These are phyloP conservation scores for Phytophthora colocasiae DNA, from an alignment of 352 stramenopile species.

Conservation along the genomic window DNA sequence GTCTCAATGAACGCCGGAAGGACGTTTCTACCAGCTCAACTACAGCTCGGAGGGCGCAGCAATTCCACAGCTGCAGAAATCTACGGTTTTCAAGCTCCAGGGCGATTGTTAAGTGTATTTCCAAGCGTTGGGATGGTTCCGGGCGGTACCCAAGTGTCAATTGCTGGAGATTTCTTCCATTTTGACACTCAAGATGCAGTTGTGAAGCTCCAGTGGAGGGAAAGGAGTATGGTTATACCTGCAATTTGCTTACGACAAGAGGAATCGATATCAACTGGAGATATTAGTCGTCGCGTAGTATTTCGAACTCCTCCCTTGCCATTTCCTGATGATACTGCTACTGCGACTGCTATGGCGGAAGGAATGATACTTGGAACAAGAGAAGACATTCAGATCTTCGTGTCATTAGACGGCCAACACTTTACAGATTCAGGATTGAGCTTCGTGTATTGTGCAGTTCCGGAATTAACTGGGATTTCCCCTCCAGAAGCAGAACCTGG, in stretches of 20 bases:
- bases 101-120: conserved; percentile 43
- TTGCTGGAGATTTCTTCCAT: conserved; percentile 60
- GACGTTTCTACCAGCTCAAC: conserved; percentile 37
- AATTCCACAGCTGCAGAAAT: conserved; percentile 20
- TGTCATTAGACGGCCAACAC: conserved; percentile 58
- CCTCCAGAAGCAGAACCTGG: conserved; percentile 32
- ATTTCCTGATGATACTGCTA: conserved; percentile 36
- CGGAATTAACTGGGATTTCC: conserved; percentile 20
- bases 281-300: conserved; percentile 45
- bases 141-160: conserved; percentile 57
- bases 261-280: not conserved
- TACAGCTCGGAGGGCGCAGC: conserved; percentile 13
- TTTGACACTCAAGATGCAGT: conserved; percentile 66
- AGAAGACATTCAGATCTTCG: conserved; percentile 59
- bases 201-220: conserved; percentile 56
- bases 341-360: conserved; percentile 33
- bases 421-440: conserved; percentile 41
- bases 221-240: conserved; percentile 39
- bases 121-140: conserved; percentile 45
- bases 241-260: conserved; percentile 38
- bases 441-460: conserved; percentile 33
- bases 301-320: conserved; percentile 52
- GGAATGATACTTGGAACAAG: conserved; percentile 32
- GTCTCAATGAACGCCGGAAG: conserved; percentile 66
- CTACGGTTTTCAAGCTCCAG: conserved; percentile 39